Conservation (phyloP, 805 yeast species). For the Candida pseudoglaebosa region DNA sequence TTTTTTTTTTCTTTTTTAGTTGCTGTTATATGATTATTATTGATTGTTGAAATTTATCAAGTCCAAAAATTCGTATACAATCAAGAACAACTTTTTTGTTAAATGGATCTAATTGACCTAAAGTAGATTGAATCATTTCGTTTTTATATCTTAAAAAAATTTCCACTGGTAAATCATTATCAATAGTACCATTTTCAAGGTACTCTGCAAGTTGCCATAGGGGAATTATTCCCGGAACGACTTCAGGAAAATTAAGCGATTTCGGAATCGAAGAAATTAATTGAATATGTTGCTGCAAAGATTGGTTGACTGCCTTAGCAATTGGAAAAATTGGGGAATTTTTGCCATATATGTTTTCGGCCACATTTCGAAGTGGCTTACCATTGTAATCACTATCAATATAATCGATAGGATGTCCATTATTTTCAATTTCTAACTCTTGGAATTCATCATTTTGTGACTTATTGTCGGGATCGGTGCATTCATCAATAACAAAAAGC, state of each 20-base stretch:
- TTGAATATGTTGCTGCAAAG: too few species aligned
- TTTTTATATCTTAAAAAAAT: conserved; percentile 6
- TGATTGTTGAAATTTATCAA: conserved; percentile 27
- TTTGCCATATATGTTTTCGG: conserved; percentile 16
- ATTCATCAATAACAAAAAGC: conserved; percentile 23
- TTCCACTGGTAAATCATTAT: conserved; percentile 13
- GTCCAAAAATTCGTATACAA: conserved; percentile 42
- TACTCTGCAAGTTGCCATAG: conserved; percentile 39
- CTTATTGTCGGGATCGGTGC: not conserved
- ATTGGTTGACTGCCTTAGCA: not conserved
- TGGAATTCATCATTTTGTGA: not conserved
- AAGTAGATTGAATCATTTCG: conserved; percentile 14
- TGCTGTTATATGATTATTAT: conserved; percentile 15
- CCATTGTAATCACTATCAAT: conserved; percentile 7
- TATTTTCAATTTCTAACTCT: conserved; percentile 13
- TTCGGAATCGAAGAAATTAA: not conserved
- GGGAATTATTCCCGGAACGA: conserved; percentile 51
- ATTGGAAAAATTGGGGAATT: conserved; percentile 1
- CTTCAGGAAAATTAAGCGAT: conserved; percentile 28
- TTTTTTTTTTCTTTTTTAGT: too few species aligned
- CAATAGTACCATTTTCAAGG: conserved; percentile 23
- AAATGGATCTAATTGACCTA: conserved; percentile 18
- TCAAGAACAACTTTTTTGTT: conserved; percentile 32
- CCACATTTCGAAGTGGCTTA: conserved; percentile 14
- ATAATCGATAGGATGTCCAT: conserved; percentile 12